Base-by-base conservation (phyloP, 129 eudicot genomes). In the Artemisia tridentata region DNA sequence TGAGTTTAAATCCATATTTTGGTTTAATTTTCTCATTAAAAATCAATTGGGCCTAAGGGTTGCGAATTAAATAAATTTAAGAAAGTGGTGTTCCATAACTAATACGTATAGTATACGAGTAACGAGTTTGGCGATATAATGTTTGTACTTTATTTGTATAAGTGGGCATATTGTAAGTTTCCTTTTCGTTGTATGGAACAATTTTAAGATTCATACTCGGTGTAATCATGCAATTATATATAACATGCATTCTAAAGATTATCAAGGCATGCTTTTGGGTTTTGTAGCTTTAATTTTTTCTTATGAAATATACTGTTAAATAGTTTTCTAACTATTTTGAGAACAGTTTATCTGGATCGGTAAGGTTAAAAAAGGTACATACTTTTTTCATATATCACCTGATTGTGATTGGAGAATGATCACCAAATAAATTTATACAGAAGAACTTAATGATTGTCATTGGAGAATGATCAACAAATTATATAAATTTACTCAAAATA, bases 61-160 rank as follows among this genome's bases (percentile, higher is more conserved):
- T 27, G 48, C n/a, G 29, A 50, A 61, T 45, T 58, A 61, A 67
- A 75, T 62, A 49, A 71, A 71, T 21, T 7, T 20, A 21, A 34
- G 23, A 17, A 16, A 7, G 41, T 3, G 8, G n/a, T 13, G 81
- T 70, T 63, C 0, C 63, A 63, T 62, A 78, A 67, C 21, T 12
- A 19, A 52, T 63, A 78, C 27, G 19, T 70, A 63, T 78, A 71
- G 19, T 70, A 63, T 78, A 71, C 67, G 25, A 53, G 76, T 53
- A 52, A 71, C 67, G 25, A 53, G 76, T 53, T 63, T 70, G 67
- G 63, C 49, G 62, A 71, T 78, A 78, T 63, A 71, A 43, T 23
- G 68, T 77, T 13, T 34, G 67, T 54, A 25, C 25, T 27, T 4
- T 77, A 49, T 43, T 59, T 54, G n/a, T 25, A 21, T 31, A 59